Evolutionary conservation across 768 basidiomycete genomes (phyloP).

Genomic region (Fomitopsis serialis): DNA sequence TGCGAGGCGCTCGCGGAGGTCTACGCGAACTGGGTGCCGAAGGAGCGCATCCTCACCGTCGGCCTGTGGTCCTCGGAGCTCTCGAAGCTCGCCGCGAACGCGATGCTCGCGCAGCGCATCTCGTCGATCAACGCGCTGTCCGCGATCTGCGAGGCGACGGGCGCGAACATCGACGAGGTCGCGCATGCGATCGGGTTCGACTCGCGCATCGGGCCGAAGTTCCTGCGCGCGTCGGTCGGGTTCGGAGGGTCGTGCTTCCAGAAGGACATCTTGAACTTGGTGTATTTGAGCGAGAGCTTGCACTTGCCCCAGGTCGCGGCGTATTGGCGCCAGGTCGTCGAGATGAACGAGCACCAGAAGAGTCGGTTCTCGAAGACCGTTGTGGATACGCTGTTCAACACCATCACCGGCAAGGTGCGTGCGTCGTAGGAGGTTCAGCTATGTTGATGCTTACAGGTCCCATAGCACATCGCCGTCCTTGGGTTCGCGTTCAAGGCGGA

Average conservation of each 20-base stretch:
- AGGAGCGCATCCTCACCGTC: constrained; percentile 81
- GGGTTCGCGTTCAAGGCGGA: constrained; percentile 99
- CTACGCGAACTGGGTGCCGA: constrained; percentile 96
- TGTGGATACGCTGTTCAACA: constrained; percentile 97
- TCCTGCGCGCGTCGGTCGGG: constrained; percentile 92
- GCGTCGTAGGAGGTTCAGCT: background rate
- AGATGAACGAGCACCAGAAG: constrained; percentile 99
- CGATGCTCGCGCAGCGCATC: constrained; percentile 98
- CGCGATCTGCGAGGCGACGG: constrained; percentile 97
- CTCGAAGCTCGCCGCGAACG: constrained; percentile 97
- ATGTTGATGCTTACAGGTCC: no score
- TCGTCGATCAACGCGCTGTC: constrained; percentile 97
- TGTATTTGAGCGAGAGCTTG: constrained; percentile 91
- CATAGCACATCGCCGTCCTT: constrained; percentile 85
- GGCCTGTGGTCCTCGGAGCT: constrained; percentile 99
- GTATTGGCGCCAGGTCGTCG: constrained; percentile 96
- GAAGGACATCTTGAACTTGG: constrained; percentile 98
- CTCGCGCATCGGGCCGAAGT: constrained; percentile 88
- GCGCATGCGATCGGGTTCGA: constrained; percentile 92
- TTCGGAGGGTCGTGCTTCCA: constrained; percentile 99
- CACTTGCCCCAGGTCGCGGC: constrained; percentile 96
- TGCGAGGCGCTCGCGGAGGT: constrained; percentile 72
- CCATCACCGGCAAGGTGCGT: constrained; percentile 86
- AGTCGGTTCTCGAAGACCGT: constrained; percentile 91
- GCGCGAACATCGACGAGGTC: constrained; percentile 98